A percentile compares a stretch with the other conserved stretches of the same genome.
These are phyloP conservation scores for Rubroboletus pulcherrimus DNA, from an alignment of 768 basidiomycete species.

Conservation along the genomic window DNA sequence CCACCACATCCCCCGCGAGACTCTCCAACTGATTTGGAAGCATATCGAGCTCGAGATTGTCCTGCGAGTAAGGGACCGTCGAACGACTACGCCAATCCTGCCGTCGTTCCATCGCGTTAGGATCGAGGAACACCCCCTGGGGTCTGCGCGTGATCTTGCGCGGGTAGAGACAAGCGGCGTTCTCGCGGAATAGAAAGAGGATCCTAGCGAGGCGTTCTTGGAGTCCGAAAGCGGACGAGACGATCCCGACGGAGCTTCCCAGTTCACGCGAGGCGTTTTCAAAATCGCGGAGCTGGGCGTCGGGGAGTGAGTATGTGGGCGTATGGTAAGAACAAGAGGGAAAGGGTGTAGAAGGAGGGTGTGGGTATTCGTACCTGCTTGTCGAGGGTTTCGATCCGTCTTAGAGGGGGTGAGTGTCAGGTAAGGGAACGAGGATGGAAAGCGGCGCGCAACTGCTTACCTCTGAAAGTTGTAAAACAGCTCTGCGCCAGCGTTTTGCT, in stretches of 20 bases:
- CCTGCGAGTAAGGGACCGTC: conserved; percentile 34
- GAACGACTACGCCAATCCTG: conserved; percentile 33
- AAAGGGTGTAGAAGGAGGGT: not conserved
- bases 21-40: conserved; percentile 43
- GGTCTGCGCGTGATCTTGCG: conserved; percentile 38
- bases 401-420: conserved; percentile 12
- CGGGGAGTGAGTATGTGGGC: not conserved
- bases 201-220: conserved; percentile 48
- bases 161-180: conserved; percentile 50
- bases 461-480: conserved; percentile 44
- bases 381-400: conserved; percentile 46
- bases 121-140: conserved; percentile 33
- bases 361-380: conserved; percentile 34
- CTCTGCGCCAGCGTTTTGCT: conserved; percentile 44
- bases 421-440: not conserved
- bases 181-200: conserved; percentile 49
- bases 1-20: conserved; percentile 44
- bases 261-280: conserved; percentile 52
- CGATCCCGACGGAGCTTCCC: conserved; percentile 52
- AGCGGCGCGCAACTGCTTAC: conserved; percentile 22
- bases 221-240: conserved; percentile 48
- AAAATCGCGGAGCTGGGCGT: conserved; percentile 47
- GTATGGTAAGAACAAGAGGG: not conserved
- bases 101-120: conserved; percentile 28
- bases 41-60: conserved; percentile 42